phyloP scores from a whole-genome alignment of 352 stramenopile species.

The Blastocystis sp. region DNA sequence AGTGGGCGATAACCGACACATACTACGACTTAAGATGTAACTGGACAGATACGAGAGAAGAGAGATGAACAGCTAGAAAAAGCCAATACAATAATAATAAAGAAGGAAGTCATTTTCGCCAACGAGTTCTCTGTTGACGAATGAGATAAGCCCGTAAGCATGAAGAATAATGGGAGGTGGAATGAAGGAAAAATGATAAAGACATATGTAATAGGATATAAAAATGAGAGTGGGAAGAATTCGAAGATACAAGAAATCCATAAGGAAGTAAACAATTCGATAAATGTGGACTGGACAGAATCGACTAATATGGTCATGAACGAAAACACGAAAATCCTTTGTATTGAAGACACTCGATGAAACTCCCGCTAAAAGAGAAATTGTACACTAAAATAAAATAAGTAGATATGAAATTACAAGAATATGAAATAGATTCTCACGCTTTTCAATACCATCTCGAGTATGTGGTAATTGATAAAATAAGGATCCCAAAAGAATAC shows the following conservation, averaged over 20 bases:
- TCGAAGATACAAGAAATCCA: slow-evolving; percentile 38
- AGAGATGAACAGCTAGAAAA: slow-evolving; percentile 48
- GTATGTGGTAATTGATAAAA: slow-evolving; percentile 3
- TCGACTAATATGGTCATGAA: slow-evolving; percentile 28
- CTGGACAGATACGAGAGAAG: slow-evolving; percentile 1
- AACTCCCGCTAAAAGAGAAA: slow-evolving; percentile 28
- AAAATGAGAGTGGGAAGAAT: neutral
- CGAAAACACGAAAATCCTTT: slow-evolving; percentile 46
- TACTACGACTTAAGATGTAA: neutral
- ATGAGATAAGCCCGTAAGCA: neutral
- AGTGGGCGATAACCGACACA: slow-evolving; percentile 34
- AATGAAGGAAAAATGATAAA: neutral
- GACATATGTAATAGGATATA: neutral
- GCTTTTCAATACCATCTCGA: slow-evolving; percentile 33
- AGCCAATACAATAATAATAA: slow-evolving; percentile 12
- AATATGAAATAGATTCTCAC: slow-evolving; percentile 42
- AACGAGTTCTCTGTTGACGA: neutral
- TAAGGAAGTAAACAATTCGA: slow-evolving; percentile 26
- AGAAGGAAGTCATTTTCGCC: neutral
- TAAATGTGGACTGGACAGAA: slow-evolving; percentile 63
- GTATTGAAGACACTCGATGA: slow-evolving; percentile 32
- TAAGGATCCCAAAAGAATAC: neutral
- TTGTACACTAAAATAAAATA: slow-evolving; percentile 1
- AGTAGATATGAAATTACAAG: neutral
- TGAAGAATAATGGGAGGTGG: neutral